Base-by-base conservation (phyloP, 1,139 yeast genomes). In the Pichia kudriavzevii region DNA sequence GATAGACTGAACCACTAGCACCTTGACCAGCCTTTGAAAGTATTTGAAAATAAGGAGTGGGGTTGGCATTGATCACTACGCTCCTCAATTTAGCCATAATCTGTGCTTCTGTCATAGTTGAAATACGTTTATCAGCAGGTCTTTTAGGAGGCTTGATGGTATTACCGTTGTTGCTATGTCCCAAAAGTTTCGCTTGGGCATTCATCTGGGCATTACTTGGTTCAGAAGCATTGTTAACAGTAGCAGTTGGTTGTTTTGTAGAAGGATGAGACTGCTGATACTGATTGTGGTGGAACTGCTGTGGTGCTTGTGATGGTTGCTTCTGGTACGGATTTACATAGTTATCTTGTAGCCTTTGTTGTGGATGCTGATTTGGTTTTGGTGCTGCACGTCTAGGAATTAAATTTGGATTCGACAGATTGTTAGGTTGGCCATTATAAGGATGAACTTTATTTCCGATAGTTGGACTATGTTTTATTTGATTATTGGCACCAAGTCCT, bases 11-110 rank as follows among this genome's bases (percentile, higher is more conserved):
- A 13, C 99, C 99, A 43, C 91, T 78, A 1, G 98, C 99, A 51
- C 99, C 99, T 63, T 93, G 98, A n/a, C 99, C 99, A 3, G 96
- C 95, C 55, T 87, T 87, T 58, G 84, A 93, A 49, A 91, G 71
- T 61, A 85, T 83, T 53, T 80, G 82, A 62, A 85, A 93, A 40
- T 78, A 69, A 22, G 87, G 81, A 6, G 83, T 69, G 12, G 99
- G 98, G 59, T 91, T 95, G 31, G 75, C 70, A 45, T 72, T 73
- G 45, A 80, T 77, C 4, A 93, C 95, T 20, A 88, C 95, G 4
- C 85, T 75, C 45, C 81, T 75, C 49, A 93, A 68, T 55, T 82
- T 84, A 29, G 82, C 79, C 72, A 93, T 74, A 27, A 87, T 72
- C 61, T 91, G 96, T 38, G 80, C 75, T 47, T 91, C 95, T 27